A percentile compares a stretch with the other conserved stretches of the same genome.
phyloP scores from a whole-genome alignment of 2,329 filamentous ascomycete genomes.

The Metarhizium sp. region DNA sequence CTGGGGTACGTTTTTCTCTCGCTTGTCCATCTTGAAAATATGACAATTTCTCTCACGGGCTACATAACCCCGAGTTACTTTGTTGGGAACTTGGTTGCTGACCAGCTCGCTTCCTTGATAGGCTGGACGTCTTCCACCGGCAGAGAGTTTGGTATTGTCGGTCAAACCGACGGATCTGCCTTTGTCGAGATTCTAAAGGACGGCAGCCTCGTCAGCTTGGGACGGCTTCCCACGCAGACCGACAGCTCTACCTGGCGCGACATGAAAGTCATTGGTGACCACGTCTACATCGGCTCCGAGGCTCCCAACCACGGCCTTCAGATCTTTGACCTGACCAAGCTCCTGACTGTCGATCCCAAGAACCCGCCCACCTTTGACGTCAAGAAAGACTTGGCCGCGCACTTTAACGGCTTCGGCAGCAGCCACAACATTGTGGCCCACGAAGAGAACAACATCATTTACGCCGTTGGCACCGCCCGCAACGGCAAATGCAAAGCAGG shows the following conservation, averaged over 20 bases:
- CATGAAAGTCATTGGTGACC: conserved; percentile 29
- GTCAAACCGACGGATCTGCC: conserved; percentile 38
- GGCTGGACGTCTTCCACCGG: conserved; percentile 38
- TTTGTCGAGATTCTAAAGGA: conserved; percentile 37
- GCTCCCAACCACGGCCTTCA: conserved; percentile 48
- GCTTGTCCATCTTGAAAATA: background rate
- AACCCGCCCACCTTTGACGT: conserved; percentile 24
- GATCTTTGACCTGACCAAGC: conserved; percentile 51
- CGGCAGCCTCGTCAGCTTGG: conserved; percentile 36
- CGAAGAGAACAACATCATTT: conserved; percentile 35
- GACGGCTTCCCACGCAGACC: conserved; percentile 34
- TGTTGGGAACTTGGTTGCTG: background rate
- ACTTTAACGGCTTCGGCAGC: conserved; percentile 28
- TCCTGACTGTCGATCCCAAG: conserved; percentile 34
- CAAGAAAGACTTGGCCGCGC: conserved; percentile 24
- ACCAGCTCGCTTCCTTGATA: background rate
- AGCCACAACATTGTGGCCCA: conserved; percentile 43
- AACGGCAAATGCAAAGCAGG: conserved; percentile 34
- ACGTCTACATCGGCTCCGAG: conserved; percentile 30
- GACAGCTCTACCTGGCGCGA: conserved; percentile 28
- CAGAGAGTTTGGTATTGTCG: conserved; percentile 39
- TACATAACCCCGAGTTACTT: background rate
- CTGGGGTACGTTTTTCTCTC: conserved; percentile 15
- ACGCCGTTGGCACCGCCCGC: conserved; percentile 31
- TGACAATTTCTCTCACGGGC: too few species aligned